Evolutionary conservation across 768 basidiomycete genomes (phyloP).

Genomic region (Mycena albidolilacea): DNA sequence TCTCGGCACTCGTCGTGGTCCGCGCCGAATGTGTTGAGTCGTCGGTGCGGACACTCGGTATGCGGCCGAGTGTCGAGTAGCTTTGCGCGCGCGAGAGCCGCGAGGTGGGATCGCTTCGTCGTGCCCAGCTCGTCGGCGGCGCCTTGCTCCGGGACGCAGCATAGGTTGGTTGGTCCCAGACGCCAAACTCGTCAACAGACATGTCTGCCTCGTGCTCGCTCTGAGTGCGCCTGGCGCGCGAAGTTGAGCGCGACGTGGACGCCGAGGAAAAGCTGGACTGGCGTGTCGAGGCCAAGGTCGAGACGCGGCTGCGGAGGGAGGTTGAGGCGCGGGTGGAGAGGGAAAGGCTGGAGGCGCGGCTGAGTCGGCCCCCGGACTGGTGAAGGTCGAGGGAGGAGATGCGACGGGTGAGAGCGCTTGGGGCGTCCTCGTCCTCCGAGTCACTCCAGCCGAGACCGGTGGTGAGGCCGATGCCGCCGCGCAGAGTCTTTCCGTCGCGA

Average conservation of each 20-base stretch:
- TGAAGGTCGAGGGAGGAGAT: constrained; percentile 69
- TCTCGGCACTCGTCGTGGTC: constrained; percentile 18
- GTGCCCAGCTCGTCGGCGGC: constrained; percentile 37
- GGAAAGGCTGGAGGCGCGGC: constrained; percentile 51
- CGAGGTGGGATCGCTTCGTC: constrained; percentile 31
- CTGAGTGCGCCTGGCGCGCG: constrained; percentile 29
- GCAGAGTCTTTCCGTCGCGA: constrained; percentile 70
- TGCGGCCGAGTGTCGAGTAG: constrained; percentile 21
- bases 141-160: not conserved
- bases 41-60: constrained; percentile 21
- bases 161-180: not conserved
- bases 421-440: constrained; percentile 85
- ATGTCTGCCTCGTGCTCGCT: constrained; percentile 34
- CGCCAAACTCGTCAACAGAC: constrained; percentile 35
- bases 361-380: constrained; percentile 54
- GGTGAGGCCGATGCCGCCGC: constrained; percentile 77
- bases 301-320: not conserved
- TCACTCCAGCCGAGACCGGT: constrained; percentile 85
- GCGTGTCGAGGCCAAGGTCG: constrained; percentile 37
- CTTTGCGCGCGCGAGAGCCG: constrained; percentile 32
- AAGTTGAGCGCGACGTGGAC: constrained; percentile 20
- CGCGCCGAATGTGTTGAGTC: constrained; percentile 22
- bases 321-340: constrained; percentile 21
- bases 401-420: constrained; percentile 75
- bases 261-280: constrained; percentile 24